Evolutionary conservation across 495 filamentous ascomycete species (phyloP), one percentile per base, ranked within the genome.

Genomic region (Polyplosphaeria fusca): DNA sequence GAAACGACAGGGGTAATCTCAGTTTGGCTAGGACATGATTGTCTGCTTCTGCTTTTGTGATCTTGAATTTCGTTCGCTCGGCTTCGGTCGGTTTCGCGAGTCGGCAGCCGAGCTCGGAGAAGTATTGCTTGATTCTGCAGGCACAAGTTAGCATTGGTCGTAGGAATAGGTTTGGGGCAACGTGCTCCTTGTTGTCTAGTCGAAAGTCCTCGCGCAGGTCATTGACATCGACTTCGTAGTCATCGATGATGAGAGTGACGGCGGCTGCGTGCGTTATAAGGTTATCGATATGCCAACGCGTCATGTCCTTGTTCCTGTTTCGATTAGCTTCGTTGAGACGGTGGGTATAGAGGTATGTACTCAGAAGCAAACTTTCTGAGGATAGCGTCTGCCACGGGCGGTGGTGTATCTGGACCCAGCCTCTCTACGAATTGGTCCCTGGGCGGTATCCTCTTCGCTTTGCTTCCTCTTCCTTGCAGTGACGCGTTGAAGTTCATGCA

Each of bases 1-100:
- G 93, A 66, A 97, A 96, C 52, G 85, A 79, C 52, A 96, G 72
- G 1, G 94, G 94, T 47, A 96, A 63, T 57, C 76, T 84, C 60
- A 98, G 74, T 52, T 80, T 78, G 14, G 88, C 91, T 41, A 87
- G 63, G 26, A 80, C 77, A 51, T 85, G 78, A 20, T 78, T 76
- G 30, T 71, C 66, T 2, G 80, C 82, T 64, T 85, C 82, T 3
- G 79, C 80, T 67, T 83, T 85, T 13, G 77, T 77, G 53, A 82
- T 71, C 60, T 75, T 76, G 52, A 70, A 39, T 39, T 56, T 70
- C 39, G 70, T 70, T 52, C 73, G 72, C 54, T 82, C 78, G 11
- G 62, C 75, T 22, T 78, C 75, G 41, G 76, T 78, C 32, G 73
- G 64, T 44, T 74, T 69, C 58, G 58, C 74, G 14, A 85, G 70